phyloP scores from a whole-genome alignment of 2,329 filamentous ascomycete genomes.

The Monosporascus sp. region DNA sequence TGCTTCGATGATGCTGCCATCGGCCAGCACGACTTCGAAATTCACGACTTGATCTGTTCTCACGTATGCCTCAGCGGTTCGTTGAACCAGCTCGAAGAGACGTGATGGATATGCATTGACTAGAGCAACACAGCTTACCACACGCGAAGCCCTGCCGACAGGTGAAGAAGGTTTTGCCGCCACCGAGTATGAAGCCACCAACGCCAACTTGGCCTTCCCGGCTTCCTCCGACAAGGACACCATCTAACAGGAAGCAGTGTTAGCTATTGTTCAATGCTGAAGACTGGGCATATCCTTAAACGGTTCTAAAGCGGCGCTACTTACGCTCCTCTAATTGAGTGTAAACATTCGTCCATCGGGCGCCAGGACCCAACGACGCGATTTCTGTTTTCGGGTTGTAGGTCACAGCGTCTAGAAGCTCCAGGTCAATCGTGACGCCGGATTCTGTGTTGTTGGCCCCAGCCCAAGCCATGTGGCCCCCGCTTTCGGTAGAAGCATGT shows the following conservation, averaged over 20 bases:
- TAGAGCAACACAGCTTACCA: background rate
- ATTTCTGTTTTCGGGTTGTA: background rate
- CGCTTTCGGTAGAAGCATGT: background rate
- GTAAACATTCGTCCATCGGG: background rate
- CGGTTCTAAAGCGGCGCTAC: background rate
- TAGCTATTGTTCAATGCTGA: background rate
- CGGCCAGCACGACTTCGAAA: conserved; percentile 38
- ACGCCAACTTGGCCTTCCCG: background rate
- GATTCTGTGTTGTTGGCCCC: background rate
- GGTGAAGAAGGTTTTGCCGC: background rate
- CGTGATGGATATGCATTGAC: background rate
- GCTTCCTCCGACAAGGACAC: background rate
- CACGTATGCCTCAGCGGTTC: background rate
- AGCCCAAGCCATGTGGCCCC: background rate
- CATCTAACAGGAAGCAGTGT: background rate
- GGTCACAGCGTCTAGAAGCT: background rate
- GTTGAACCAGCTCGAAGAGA: background rate
- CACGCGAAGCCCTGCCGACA: background rate
- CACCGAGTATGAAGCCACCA: background rate
- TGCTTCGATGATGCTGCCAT: conserved; percentile 34
- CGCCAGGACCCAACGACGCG: background rate
- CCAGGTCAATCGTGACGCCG: background rate
- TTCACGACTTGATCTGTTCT: conserved; percentile 14
- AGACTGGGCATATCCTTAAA: background rate
- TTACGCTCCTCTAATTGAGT: background rate